Evolutionary conservation across 768 basidiomycete species (phyloP).

Genomic region (Amanita phalloides): DNA sequence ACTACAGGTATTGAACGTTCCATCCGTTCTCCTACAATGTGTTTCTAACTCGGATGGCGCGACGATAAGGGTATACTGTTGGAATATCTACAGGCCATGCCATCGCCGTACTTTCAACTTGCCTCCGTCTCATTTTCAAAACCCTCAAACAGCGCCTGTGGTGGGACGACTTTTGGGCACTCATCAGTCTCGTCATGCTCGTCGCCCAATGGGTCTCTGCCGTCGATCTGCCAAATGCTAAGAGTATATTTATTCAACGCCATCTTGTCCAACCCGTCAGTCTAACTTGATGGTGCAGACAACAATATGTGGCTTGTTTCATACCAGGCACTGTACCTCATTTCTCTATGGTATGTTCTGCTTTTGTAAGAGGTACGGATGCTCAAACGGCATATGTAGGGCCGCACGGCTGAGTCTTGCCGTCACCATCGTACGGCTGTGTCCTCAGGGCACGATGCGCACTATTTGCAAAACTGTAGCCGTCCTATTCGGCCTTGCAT

Average conservation of each 20-base stretch:
- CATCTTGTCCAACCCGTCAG: not conserved
- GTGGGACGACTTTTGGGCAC: slow-evolving; percentile 11
- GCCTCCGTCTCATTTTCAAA: slow-evolving; percentile 6
- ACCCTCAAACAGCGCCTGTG: slow-evolving; percentile 4
- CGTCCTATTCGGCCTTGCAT: slow-evolving; percentile 6
- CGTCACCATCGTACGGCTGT: slow-evolving; percentile 14
- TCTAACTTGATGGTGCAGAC: not conserved
- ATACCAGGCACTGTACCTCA: not conserved
- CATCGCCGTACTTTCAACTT: slow-evolving; percentile 6
- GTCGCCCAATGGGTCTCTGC: not conserved
- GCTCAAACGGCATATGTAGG: not conserved
- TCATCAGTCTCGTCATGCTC: slow-evolving; percentile 3
- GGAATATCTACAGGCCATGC: not conserved
- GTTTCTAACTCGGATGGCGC: not conserved
- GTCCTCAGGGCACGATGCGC: slow-evolving; percentile 9
- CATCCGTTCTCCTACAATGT: not conserved
- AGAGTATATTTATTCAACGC: not conserved
- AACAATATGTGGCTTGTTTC: not conserved
- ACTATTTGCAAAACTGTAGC: slow-evolving; percentile 6
- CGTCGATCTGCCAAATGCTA: not conserved
- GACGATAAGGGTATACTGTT: not conserved
- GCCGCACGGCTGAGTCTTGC: slow-evolving; percentile 9
- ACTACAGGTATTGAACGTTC: not conserved
- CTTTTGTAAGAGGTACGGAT: not conserved
- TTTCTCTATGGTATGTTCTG: slow-evolving; percentile 5